These are phyloP conservation scores for Breynia disticha DNA, from an alignment of 441 rosid genomes.

Conservation along the genomic window DNA sequence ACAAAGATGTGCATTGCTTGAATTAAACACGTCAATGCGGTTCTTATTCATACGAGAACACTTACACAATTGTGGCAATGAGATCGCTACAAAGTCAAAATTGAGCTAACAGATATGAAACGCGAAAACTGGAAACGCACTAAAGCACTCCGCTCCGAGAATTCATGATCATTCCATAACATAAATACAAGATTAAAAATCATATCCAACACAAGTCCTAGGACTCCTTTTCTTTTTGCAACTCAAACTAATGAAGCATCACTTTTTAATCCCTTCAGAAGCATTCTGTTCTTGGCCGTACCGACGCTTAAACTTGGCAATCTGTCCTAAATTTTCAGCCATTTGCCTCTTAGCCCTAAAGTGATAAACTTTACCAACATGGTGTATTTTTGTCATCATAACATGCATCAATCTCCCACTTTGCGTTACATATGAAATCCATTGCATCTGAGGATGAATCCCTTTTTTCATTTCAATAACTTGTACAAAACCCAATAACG, in stretches of 20 bases:
- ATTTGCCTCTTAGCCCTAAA: conserved; percentile 79
- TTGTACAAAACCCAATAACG: not conserved
- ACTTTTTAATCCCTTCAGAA: conserved; percentile 32
- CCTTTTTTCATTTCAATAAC: conserved; percentile 63
- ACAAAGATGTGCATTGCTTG: too few relatives aligned
- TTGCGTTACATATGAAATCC: conserved; percentile 82
- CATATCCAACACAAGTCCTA: conserved; percentile 1
- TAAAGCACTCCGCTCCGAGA: too few relatives aligned
- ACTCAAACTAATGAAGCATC: conserved; percentile 1
- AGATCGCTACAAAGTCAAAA: too few relatives aligned
- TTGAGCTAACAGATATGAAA: too few relatives aligned
- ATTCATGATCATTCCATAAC: not conserved
- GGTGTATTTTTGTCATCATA: conserved; percentile 84
- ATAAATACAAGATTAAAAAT: not conserved
- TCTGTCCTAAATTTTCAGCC: conserved; percentile 78
- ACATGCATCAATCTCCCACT: conserved; percentile 83
- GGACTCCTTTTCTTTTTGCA: conserved; percentile 5
- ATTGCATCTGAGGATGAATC: conserved; percentile 83
- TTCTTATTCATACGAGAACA: too few relatives aligned
- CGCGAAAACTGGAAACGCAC: too few relatives aligned
- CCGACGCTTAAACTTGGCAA: conserved; percentile 75
- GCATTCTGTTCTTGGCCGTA: conserved; percentile 43
- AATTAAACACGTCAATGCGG: too few relatives aligned
- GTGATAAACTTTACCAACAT: conserved; percentile 78
- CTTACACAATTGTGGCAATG: too few relatives aligned